A percentile compares a stretch with the other conserved stretches of the same genome.
Evolutionary conservation across 106 monocot species (phyloP).

Genomic region (Triglochin maritima): DNA sequence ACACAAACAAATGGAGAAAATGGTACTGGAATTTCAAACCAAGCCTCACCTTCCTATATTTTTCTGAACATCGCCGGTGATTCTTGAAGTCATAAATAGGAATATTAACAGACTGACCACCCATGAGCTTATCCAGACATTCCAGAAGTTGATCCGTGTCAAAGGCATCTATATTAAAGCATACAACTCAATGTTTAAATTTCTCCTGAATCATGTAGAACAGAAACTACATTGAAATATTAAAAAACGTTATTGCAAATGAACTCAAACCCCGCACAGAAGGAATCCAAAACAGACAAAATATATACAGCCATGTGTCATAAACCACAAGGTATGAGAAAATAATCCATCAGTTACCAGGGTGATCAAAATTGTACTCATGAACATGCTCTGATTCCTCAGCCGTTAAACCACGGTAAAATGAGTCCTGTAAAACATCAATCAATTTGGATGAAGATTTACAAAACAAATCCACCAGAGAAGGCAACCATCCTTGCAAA

Average conservation of each 20-base stretch:
- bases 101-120: constrained; percentile 76
- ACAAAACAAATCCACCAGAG: not conserved
- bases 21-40: not conserved
- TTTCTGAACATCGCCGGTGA: constrained; percentile 67
- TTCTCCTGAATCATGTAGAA: not conserved
- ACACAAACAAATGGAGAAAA: not conserved
- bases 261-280: too few relatives aligned
- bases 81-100: constrained; percentile 96
- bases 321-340: too few relatives aligned
- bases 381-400: constrained; percentile 57
- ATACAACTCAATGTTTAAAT: not conserved
- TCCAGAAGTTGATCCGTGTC: constrained; percentile 87
- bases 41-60: constrained; percentile 60
- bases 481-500: not conserved
- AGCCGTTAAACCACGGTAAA: constrained; percentile 64
- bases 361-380: constrained; percentile 94
- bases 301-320: not conserved
- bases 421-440: constrained; percentile 51
- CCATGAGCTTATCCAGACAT: constrained; percentile 69
- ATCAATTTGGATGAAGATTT: not conserved
- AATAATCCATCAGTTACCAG: constrained; percentile 28
- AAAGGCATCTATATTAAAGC: constrained; percentile 67
- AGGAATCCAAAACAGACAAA: not conserved
- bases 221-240: not conserved
- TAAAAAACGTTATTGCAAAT: too few relatives aligned